phyloP scores from a whole-genome alignment of 2,329 filamentous ascomycete genomes.

The Fusarium begoniae region DNA sequence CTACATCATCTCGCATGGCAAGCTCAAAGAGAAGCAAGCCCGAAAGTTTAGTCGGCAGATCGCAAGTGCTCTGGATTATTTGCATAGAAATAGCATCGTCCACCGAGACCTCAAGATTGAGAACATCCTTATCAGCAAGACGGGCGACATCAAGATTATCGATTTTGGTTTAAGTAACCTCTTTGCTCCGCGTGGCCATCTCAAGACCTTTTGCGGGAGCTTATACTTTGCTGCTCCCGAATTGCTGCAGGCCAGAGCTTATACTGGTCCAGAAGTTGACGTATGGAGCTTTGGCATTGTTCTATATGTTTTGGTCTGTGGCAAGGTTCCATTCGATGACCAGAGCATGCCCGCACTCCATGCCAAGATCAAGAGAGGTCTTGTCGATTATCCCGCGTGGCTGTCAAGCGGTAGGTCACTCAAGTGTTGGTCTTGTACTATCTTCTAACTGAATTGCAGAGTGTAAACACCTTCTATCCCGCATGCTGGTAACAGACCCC shows the following conservation, averaged over 20 bases:
- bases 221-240: slow-evolving; percentile 98
- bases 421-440: not conserved
- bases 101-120: slow-evolving; percentile 98
- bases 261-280: slow-evolving; percentile 96
- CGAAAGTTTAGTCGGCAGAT: slow-evolving; percentile 98
- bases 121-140: slow-evolving; percentile 99
- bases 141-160: slow-evolving; percentile 98
- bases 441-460: slow-evolving; percentile 66
- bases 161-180: slow-evolving; percentile 98
- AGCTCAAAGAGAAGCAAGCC: slow-evolving; percentile 97
- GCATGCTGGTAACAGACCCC: slow-evolving; percentile 96
- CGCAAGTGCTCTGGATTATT: slow-evolving; percentile 95
- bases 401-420: slow-evolving; percentile 78
- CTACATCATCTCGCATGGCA: slow-evolving; percentile 98
- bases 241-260: slow-evolving; percentile 89
- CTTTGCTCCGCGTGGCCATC: slow-evolving; percentile 82
- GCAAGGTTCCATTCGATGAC: slow-evolving; percentile 98
- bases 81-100: slow-evolving; percentile 97
- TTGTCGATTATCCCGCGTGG: slow-evolving; percentile 96
- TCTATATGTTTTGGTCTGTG: slow-evolving; percentile 94
- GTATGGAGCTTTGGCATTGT: slow-evolving; percentile 99
- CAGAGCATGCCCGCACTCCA: slow-evolving; percentile 99
- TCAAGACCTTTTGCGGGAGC: slow-evolving; percentile 98
- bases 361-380: slow-evolving; percentile 97
- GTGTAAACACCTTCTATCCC: slow-evolving; percentile 89